Evolutionary conservation across 2,329 filamentous ascomycete species (phyloP).

Genomic region (Samsoniella hepiali): DNA sequence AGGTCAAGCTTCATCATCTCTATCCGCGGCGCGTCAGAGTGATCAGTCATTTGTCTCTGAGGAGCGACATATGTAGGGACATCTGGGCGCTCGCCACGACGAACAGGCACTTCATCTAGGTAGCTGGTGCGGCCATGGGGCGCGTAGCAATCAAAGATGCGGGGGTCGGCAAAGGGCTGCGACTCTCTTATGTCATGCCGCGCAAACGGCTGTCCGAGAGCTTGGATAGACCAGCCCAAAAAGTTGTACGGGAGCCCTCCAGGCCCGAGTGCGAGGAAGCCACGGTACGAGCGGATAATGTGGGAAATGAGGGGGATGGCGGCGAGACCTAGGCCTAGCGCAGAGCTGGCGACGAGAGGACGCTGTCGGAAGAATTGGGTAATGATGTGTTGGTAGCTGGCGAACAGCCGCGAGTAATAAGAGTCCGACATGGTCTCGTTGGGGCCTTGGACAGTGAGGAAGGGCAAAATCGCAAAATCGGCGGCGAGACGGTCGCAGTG

Average conservation of each 20-base stretch:
- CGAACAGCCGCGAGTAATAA: neutral
- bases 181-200: slow-evolving; percentile 33
- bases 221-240: slow-evolving; percentile 40
- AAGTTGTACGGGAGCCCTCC: slow-evolving; percentile 43
- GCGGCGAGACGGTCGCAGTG: neutral
- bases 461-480: neutral
- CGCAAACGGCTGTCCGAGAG: slow-evolving; percentile 31
- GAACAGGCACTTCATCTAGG: slow-evolving; percentile 22
- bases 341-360: neutral
- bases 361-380: slow-evolving; percentile 1
- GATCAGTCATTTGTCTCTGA: slow-evolving; percentile 36
- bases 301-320: slow-evolving; percentile 22
- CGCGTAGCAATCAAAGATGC: slow-evolving; percentile 26
- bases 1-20: slow-evolving; percentile 29
- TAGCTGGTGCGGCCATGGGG: slow-evolving; percentile 26
- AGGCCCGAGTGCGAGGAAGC: slow-evolving; percentile 40
- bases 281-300: slow-evolving; percentile 34
- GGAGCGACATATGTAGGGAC: slow-evolving; percentile 37
- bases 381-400: neutral
- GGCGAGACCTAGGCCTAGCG: slow-evolving; percentile 4
- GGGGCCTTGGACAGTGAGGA: neutral
- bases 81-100: slow-evolving; percentile 28
- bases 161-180: slow-evolving; percentile 26
- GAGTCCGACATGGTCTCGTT: slow-evolving; percentile 1
- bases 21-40: slow-evolving; percentile 18